Evolutionary conservation across 306 rosid species (phyloP), one percentile per base, ranked within the genome.

Genomic region (Glycyrrhiza uralensis): DNA sequence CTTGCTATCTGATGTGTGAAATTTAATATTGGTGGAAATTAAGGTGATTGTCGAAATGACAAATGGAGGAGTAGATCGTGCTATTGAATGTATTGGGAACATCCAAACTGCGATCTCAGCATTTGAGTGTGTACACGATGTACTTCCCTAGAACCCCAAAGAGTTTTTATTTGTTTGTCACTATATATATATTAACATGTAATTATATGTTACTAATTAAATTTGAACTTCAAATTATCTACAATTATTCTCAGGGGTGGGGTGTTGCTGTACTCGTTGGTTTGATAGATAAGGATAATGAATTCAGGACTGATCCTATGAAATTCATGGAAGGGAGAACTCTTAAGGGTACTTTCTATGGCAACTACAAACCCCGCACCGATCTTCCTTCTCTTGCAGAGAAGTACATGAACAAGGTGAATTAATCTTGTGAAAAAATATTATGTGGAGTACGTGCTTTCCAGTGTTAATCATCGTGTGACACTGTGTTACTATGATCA

Each of bases 211-310:
- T 33, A 4, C 1, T 41, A 1, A 13, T 4, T 28, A 28, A 45
- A 17, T 10, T 17, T 67, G 7, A 32, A 67, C 46, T 18, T 30
- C 4, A 10, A 72, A 14, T 58, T 11, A 72, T n/a, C 45, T n/a
- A n/a, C n/a, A n/a, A 36, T 66, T 28, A 2, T 65, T 17, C 1
- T 32, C 77, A 89, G 95, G 95, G 95, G 14, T 89, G 89, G 95
- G 92, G 89, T 18, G 85, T 83, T 56, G 95, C 91, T 14, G 95
- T 89, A 0, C 88, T 89, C 0, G 91, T 89, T n/a, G 86, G 95
- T 13, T 88, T 89, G 45, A 90, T 90, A 24, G 83, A 26, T 26
- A 89, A 83, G 64, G 87, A 87, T 28, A 90, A 71, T 61, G 84
- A 73, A 7, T 89, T 89, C 85, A 83, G 65, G 66, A 89, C 96